A percentile compares a stretch with the other conserved stretches of the same genome.
Evolutionary conservation across 352 stramenopile genomes (phyloP).

Genomic region (Elongisporangium anandrum): DNA sequence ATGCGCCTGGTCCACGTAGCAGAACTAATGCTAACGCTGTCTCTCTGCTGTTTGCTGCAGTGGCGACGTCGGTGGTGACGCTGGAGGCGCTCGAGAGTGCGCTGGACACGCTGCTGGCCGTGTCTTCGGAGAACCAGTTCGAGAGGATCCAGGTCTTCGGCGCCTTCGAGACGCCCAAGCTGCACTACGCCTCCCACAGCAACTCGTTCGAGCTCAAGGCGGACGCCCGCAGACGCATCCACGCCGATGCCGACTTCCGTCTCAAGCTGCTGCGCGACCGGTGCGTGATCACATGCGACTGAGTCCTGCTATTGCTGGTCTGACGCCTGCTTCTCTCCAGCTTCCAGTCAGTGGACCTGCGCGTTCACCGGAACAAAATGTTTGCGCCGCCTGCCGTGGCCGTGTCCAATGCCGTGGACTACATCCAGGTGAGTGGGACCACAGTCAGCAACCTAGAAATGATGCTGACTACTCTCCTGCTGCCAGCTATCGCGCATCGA

Average conservation of each 20-base stretch:
- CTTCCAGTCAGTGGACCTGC: conserved; percentile 65
- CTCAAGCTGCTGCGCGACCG: conserved; percentile 64
- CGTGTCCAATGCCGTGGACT: conserved; percentile 49
- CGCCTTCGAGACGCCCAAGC: conserved; percentile 65
- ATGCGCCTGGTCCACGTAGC: background rate
- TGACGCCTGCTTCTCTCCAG: conserved; percentile 7
- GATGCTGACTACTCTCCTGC: background rate
- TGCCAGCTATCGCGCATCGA: conserved; percentile 78
- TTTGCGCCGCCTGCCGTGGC: conserved; percentile 62
- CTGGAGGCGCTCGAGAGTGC: conserved; percentile 79
- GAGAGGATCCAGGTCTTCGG: conserved; percentile 80
- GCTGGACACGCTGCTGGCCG: conserved; percentile 72
- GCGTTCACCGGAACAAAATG: conserved; percentile 80
- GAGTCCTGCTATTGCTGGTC: background rate
- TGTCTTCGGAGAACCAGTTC: conserved; percentile 79
- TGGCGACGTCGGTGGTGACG: conserved; percentile 80
- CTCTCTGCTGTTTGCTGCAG: conserved; percentile 21
- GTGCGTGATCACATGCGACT: conserved; percentile 7
- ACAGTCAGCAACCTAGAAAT: background rate
- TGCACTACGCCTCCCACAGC: conserved; percentile 61
- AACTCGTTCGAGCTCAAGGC: conserved; percentile 73
- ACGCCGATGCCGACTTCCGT: conserved; percentile 48
- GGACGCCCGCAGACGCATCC: conserved; percentile 49
- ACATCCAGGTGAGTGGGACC: conserved; percentile 71
- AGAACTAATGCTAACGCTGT: conserved; percentile 1